These are phyloP conservation scores for Penicillium tannophilum DNA, from an alignment of 495 filamentous ascomycete species.

Conservation along the genomic window DNA sequence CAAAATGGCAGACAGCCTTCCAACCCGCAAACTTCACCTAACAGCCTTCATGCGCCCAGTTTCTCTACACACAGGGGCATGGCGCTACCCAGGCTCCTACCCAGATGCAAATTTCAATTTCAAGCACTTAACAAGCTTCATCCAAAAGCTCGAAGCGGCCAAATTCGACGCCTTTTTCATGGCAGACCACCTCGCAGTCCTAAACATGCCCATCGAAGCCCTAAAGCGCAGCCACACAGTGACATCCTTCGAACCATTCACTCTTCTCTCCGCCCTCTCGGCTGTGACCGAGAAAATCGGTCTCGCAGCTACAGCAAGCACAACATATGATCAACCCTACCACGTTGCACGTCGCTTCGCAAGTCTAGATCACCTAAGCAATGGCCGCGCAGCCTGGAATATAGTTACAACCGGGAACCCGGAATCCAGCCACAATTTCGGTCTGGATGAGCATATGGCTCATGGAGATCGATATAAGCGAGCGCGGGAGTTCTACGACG, in stretches of 20 bases:
- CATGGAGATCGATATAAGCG: constrained; percentile 42
- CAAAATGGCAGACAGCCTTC: constrained; percentile 19
- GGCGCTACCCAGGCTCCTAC: constrained; percentile 58
- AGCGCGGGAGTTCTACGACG: constrained; percentile 42
- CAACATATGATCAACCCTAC: constrained; percentile 65
- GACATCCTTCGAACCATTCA: constrained; percentile 55
- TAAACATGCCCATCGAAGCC: constrained; percentile 60
- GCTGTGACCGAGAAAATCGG: constrained; percentile 50
- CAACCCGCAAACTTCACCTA: constrained; percentile 46
- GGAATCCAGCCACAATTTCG: constrained; percentile 40
- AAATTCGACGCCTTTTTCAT: constrained; percentile 67
- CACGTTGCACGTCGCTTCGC: constrained; percentile 63
- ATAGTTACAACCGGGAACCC: constrained; percentile 45
- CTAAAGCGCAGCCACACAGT: constrained; percentile 59
- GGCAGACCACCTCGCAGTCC: constrained; percentile 59
- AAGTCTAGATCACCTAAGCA: constrained; percentile 63
- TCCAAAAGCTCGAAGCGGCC: constrained; percentile 57
- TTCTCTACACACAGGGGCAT: constrained; percentile 58
- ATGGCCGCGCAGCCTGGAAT: constrained; percentile 52
- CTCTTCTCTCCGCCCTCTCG: constrained; percentile 50
- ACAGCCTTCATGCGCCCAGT: constrained; percentile 64
- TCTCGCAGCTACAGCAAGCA: constrained; percentile 58
- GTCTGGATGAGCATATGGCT: constrained; percentile 38
- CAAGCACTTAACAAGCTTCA: constrained; percentile 53
- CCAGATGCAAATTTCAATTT: constrained; percentile 63